Evolutionary conservation across 176 grass and related monocot species (phyloP), one percentile per base, ranked within the genome.

Genomic region (Chloris gayana): DNA sequence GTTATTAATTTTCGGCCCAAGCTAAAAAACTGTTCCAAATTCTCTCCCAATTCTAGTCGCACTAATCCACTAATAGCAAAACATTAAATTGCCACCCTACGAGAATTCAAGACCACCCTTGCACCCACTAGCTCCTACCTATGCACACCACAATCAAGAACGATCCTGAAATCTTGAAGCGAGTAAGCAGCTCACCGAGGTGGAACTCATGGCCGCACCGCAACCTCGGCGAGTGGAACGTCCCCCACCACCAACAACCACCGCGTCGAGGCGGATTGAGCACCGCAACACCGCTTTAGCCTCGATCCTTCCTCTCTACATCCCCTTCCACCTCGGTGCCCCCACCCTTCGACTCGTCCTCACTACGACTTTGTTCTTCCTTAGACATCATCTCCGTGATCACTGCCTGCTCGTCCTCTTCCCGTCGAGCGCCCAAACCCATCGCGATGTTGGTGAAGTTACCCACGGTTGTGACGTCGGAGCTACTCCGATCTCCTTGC

Each of bases 381-480:
- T 57, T 6, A 1, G 19, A 7, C 6, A 78, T 71, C 12, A 61
- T 26, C 8, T 60, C 29, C 51, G n/a, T n/a, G n/a, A n/a, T n/a
- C n/a, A n/a, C n/a, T n/a, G n/a, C n/a, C n/a, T n/a, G n/a, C n/a
- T n/a, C n/a, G n/a, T 57, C 50, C 50, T 87, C 85, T 41, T 85
- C 83, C 64, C 81, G 64, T n/a, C n/a, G n/a, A 24, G 78, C 72
- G 78, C 85, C 78, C 53, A 69, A 53, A 72, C 78, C 85, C 85
- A 82, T 87, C 64, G 14, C 72, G 14, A 35, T 62, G 72, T 64
- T 82, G 56, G 71, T 72, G 53, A 54, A 72, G 85, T 87, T 87
- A 78, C 85, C 85, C 85, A 87, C 85, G 42, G 50, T 79, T 82
- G 42, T 65, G 51, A 50, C 1, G 44, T 10, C 29, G 66, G 44